Conservation (phyloP, 768 basidiomycete species). For the Botryobasidium botryosum region DNA sequence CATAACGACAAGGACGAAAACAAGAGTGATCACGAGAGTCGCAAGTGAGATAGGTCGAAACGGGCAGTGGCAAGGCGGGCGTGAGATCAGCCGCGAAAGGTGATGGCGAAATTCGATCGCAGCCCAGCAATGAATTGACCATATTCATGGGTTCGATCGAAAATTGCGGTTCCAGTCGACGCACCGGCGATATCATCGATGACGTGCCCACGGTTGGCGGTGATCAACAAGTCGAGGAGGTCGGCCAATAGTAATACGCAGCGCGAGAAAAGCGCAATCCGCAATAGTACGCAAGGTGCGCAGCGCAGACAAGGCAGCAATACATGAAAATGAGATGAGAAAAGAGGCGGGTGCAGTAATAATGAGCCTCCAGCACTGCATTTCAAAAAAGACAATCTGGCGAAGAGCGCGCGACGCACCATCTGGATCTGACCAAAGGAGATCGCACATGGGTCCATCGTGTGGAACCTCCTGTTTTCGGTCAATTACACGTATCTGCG, state of each 20-base stretch:
- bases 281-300: too few species aligned
- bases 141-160: too few species aligned
- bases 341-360: not conserved
- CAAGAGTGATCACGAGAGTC: not conserved
- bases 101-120: too few species aligned
- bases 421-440: constrained; percentile 99
- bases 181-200: too few species aligned
- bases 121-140: too few species aligned
- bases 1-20: not conserved
- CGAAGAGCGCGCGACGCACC: constrained; percentile 31
- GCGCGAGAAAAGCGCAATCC: too few species aligned
- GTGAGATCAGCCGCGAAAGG: too few species aligned
- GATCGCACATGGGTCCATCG: constrained; percentile 96
- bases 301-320: too few species aligned
- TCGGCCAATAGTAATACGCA: not conserved
- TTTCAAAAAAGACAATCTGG: constrained; percentile 7
- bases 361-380: not conserved
- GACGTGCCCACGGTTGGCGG: too few species aligned
- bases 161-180: too few species aligned
- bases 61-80: not conserved
- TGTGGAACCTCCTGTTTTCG: constrained; percentile 96
- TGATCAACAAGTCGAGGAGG: not conserved
- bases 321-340: too few species aligned
- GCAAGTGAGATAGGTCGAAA: not conserved
- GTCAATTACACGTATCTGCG: constrained; percentile 80